Evolutionary conservation across 768 basidiomycete species (phyloP), one percentile per base, ranked within the genome.

Genomic region (Arthromyces matolae): DNA sequence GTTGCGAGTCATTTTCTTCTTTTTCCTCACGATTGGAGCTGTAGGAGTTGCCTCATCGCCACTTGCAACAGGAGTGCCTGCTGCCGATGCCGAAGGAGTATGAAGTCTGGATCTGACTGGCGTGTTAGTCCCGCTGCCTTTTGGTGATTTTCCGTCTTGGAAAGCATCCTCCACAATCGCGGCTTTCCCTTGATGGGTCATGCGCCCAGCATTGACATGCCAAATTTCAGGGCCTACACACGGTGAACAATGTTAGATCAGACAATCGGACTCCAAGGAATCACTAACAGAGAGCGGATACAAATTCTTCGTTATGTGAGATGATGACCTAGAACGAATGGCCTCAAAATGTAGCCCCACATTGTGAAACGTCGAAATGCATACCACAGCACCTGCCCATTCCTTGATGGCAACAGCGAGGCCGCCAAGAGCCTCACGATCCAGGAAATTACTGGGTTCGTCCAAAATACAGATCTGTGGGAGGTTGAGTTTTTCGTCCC

Each of bases 381-480:
- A 57, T 72, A 87, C 86, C 29, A 93, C 89, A 35, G 89, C 93
- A 47, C 95, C 94, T 38, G 81, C 81, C 94, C 95, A 97, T 54
- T 95, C 90, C 54, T 80, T 84, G 69, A 97, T 97, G 35, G 95
- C 94, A 22, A 95, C 84, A 28, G 94, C 93, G 33, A 98, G 73
- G 50, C 95, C 94, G 55, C 94, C 94, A 16, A 97, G 75, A 18
- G 93, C 93, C 66, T 97, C 94, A 55, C 94, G 84, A 65, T 96
- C 93, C 73, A 97, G 79, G 78, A 97, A 97, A 71, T 98, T 97
- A 64, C 90, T 95, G 28, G 92, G 92, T 66, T 93, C 90, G 64
- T 93, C 91, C 27, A 92, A 77, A 12, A 89, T 71, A 61, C 86
- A 87, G 55, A 86, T 84, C 79, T 80, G 53, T 16, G 4, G 8